phyloP scores from a whole-genome alignment of 805 yeast genomes.

The Ogataea parapolymorpha region DNA sequence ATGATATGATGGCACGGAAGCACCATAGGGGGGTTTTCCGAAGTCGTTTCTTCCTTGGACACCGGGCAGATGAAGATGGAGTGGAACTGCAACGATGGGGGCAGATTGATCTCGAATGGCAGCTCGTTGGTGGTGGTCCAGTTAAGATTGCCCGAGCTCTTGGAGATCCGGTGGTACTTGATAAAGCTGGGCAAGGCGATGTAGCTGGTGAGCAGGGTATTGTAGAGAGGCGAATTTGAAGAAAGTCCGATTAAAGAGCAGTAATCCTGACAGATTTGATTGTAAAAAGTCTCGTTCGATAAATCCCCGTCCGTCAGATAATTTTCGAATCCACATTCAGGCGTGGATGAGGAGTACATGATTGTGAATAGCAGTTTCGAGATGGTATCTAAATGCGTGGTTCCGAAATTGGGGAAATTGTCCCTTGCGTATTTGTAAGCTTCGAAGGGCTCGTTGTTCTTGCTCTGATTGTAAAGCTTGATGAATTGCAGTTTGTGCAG shows the following conservation, averaged over 20 bases:
- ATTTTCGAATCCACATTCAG: slow-evolving; percentile 9
- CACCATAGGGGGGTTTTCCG: slow-evolving; percentile 53
- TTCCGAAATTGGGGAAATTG: slow-evolving; percentile 39
- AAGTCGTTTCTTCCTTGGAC: slow-evolving; percentile 60
- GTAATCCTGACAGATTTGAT: slow-evolving; percentile 43
- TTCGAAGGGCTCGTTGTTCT: slow-evolving; percentile 21
- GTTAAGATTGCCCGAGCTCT: slow-evolving; percentile 37
- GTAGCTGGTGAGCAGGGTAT: slow-evolving; percentile 49
- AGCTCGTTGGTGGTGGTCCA: slow-evolving; percentile 60
- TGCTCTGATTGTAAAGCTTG: slow-evolving; percentile 26
- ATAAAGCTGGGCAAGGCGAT: slow-evolving; percentile 51
- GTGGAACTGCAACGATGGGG: slow-evolving; percentile 52
- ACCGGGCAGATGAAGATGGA: slow-evolving; percentile 72
- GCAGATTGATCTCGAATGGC: slow-evolving; percentile 59
- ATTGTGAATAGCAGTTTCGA: slow-evolving; percentile 43
- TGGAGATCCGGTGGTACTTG: slow-evolving; percentile 42
- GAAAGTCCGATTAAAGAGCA: slow-evolving; percentile 48
- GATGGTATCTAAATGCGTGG: slow-evolving; percentile 39
- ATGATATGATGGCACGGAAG: slow-evolving; percentile 45
- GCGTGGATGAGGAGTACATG: slow-evolving; percentile 18
- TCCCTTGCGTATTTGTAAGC: slow-evolving; percentile 45
- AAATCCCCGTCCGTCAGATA: slow-evolving; percentile 6
- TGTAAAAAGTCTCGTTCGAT: slow-evolving; percentile 18
- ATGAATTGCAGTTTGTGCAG: slow-evolving; percentile 43
- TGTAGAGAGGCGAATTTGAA: slow-evolving; percentile 50